These are phyloP conservation scores for Penicillium flavigenum DNA, from an alignment of 495 filamentous ascomycete genomes.

Conservation along the genomic window DNA sequence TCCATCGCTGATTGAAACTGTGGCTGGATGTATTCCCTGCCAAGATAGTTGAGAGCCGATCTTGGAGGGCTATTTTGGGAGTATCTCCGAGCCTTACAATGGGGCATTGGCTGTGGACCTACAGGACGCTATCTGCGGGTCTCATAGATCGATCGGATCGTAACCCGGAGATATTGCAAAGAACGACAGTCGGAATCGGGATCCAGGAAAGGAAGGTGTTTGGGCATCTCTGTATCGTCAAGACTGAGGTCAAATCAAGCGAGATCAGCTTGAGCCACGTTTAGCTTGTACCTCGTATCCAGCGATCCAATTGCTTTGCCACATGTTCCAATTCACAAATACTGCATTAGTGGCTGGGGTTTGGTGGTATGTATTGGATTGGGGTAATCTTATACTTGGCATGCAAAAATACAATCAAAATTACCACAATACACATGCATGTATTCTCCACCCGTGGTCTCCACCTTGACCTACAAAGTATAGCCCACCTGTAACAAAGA, in stretches of 20 bases:
- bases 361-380: slow-evolving; percentile 3
- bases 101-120: background rate
- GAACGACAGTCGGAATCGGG: background rate
- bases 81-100: background rate
- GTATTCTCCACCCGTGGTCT: slow-evolving; percentile 1
- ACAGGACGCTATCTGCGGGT: slow-evolving; percentile 8
- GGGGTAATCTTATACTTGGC: slow-evolving; percentile 7
- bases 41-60: slow-evolving; percentile 1
- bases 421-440: slow-evolving; percentile 11
- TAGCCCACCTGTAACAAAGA: background rate
- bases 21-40: slow-evolving; percentile 6
- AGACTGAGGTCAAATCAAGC: background rate
- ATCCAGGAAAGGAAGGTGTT: slow-evolving; percentile 6
- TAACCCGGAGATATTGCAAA: slow-evolving; percentile 10
- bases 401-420: slow-evolving; percentile 13
- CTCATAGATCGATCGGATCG: slow-evolving; percentile 11
- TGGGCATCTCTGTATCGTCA: background rate
- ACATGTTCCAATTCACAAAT: slow-evolving; percentile 7
- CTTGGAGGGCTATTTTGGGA: slow-evolving; percentile 11
- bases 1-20: background rate
- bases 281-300: slow-evolving; percentile 4
- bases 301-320: background rate
- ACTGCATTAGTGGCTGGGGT: background rate
- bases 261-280: background rate
- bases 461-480: slow-evolving; percentile 3